Evolutionary conservation across 179 eudicot genomes (phyloP).

Genomic region (Silene vulgaris): DNA sequence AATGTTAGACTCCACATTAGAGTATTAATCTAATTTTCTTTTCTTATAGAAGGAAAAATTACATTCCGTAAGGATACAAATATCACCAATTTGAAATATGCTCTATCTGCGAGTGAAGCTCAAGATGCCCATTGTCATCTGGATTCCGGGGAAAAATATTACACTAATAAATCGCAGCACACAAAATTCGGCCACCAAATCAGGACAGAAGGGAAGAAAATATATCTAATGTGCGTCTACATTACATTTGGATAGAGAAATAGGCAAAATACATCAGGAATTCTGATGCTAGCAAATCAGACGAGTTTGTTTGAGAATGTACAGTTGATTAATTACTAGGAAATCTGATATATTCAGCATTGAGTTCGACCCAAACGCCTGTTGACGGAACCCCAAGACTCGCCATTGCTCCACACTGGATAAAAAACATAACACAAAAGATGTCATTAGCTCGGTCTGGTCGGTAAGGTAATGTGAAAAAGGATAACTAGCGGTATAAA

Average conservation of each 20-base stretch:
- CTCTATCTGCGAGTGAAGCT: too few species aligned
- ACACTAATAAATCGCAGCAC: too few species aligned
- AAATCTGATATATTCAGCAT: constrained; percentile 25
- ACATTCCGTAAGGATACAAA: too few species aligned
- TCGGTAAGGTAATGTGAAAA: neutral
- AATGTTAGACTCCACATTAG: too few species aligned
- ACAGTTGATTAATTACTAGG: neutral
- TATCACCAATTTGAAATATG: too few species aligned
- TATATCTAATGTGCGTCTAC: neutral
- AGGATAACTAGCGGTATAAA: neutral
- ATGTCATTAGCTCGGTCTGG: neutral
- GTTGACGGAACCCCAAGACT: constrained; percentile 51
- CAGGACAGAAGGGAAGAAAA: neutral
- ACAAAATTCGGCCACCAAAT: too few species aligned
- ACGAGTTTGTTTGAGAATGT: neutral
- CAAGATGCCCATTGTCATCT: too few species aligned
- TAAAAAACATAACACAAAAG: neutral
- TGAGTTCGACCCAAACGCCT: constrained; percentile 33
- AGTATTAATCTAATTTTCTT: too few species aligned
- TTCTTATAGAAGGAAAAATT: too few species aligned
- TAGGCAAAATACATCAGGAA: too few species aligned
- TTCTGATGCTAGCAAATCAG: neutral
- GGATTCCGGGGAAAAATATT: too few species aligned
- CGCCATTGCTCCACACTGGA: constrained; percentile 76
- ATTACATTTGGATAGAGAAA: neutral